phyloP scores from a whole-genome alignment of 257 asterid genomes.

The Paulownia fortunei region DNA sequence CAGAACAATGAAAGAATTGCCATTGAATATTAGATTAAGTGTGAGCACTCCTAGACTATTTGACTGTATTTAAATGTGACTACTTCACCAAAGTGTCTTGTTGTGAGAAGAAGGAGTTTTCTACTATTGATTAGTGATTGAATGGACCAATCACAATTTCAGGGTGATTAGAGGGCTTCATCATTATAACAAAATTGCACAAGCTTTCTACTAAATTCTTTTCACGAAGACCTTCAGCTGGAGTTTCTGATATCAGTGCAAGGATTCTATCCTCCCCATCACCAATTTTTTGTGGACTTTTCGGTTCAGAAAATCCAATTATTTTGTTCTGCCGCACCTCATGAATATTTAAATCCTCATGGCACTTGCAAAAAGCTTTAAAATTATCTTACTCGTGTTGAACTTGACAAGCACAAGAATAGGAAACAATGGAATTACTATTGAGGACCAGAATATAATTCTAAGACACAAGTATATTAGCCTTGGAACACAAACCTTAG shows the following conservation, averaged over 20 bases:
- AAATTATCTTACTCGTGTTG: conserved; percentile 6
- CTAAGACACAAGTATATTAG: conserved; percentile 11
- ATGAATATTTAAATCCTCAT: conserved; percentile 18
- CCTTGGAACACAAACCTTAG: conserved; percentile 71
- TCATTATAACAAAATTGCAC: not conserved
- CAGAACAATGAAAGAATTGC: not conserved
- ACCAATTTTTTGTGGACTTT: not conserved
- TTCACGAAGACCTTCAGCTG: conserved; percentile 5
- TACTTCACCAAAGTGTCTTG: not conserved
- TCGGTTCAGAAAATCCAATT: not conserved
- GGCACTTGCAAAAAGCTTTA: conserved; percentile 19
- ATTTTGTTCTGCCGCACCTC: not conserved
- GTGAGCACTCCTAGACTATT: not conserved
- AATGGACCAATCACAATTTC: not conserved
- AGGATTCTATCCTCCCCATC: not conserved
- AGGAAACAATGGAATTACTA: not conserved
- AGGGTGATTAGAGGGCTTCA: not conserved
- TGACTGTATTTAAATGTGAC: not conserved
- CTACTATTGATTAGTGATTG: not conserved
- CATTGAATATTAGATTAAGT: not conserved
- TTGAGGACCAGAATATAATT: conserved; percentile 18
- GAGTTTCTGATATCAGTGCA: not conserved
- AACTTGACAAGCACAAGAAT: conserved; percentile 31
- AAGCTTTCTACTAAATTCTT: conserved; percentile 23
- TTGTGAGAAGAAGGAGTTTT: not conserved